These are phyloP conservation scores for Pseudogymnoascus sp. DNA, from an alignment of 2,329 filamentous ascomycete genomes.

Conservation along the genomic window DNA sequence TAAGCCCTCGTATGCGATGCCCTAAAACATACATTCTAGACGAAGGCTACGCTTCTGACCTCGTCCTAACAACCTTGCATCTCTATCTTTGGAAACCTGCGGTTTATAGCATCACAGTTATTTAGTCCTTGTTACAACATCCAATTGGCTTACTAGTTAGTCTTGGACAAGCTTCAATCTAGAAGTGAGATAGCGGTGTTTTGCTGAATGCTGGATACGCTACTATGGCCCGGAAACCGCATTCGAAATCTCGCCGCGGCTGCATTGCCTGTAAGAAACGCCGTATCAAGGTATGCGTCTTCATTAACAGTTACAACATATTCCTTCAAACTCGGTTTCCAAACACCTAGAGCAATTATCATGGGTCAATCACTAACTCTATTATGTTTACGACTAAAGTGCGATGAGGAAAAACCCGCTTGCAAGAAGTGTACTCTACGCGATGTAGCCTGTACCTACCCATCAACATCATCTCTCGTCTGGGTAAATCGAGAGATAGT, in stretches of 20 bases:
- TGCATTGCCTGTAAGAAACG: conserved; percentile 27
- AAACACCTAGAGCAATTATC: neutral
- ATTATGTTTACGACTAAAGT: conserved; percentile 13
- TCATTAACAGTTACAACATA: neutral
- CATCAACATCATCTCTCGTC: neutral
- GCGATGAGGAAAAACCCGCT: conserved; percentile 19
- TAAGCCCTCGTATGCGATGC: neutral
- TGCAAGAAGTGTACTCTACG: conserved; percentile 20
- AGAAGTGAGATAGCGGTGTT: neutral
- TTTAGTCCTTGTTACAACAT: neutral
- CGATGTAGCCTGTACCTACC: conserved; percentile 17
- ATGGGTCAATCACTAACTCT: neutral
- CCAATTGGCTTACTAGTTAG: neutral
- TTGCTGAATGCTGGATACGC: neutral
- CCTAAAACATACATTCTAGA: neutral
- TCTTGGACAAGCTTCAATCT: neutral
- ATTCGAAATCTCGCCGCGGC: conserved; percentile 28
- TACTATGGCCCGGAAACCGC: conserved; percentile 17
- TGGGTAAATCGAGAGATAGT: conserved; percentile 4
- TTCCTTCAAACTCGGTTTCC: neutral
- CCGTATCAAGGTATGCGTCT: conserved; percentile 25
- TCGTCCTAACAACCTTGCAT: neutral
- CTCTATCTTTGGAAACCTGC: neutral
- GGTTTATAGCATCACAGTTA: neutral
- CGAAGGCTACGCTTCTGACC: neutral